Evolutionary conservation across 208 protist species (phyloP).

Genomic region (Wallacemonas sp.): DNA sequence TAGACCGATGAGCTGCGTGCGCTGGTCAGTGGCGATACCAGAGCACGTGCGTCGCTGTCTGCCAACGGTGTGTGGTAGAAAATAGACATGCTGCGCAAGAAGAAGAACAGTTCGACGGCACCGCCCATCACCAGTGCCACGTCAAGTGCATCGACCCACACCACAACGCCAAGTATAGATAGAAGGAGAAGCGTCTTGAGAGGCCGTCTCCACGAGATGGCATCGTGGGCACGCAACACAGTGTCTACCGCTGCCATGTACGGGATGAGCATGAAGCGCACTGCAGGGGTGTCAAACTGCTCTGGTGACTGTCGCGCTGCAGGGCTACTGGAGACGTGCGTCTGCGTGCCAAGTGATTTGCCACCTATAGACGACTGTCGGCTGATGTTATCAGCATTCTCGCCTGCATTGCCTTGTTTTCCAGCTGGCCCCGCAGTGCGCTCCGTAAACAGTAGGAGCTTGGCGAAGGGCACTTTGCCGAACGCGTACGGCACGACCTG

Average conservation of each 20-base stretch:
- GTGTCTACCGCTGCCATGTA: slow-evolving; percentile 72
- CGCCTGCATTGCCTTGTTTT: not conserved
- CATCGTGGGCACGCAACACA: slow-evolving; percentile 47
- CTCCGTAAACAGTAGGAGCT: slow-evolving; percentile 27
- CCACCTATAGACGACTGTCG: not conserved
- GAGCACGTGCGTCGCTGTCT: slow-evolving; percentile 8
- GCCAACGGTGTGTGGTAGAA: slow-evolving; percentile 53
- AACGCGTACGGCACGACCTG: slow-evolving; percentile 71
- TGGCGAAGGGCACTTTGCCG: slow-evolving; percentile 35
- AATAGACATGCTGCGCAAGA: slow-evolving; percentile 42
- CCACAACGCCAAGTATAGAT: slow-evolving; percentile 33
- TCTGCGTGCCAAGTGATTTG: not conserved
- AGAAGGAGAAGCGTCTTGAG: slow-evolving; percentile 61
- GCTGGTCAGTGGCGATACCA: slow-evolving; percentile 21
- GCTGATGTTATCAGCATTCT: slow-evolving; percentile 12
- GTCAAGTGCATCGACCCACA: slow-evolving; percentile 51
- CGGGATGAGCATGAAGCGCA: slow-evolving; percentile 73
- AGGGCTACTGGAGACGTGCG: not conserved
- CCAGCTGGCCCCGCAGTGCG: not conserved
- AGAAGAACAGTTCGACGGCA: slow-evolving; percentile 30
- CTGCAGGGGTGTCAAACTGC: slow-evolving; percentile 37
- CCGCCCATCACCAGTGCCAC: slow-evolving; percentile 31
- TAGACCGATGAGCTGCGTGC: slow-evolving; percentile 30
- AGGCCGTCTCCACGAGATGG: slow-evolving; percentile 61
- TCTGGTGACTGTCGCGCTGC: not conserved